These are phyloP conservation scores for Pistacia atlantica DNA, from an alignment of 345 rosid genomes.

Conservation along the genomic window DNA sequence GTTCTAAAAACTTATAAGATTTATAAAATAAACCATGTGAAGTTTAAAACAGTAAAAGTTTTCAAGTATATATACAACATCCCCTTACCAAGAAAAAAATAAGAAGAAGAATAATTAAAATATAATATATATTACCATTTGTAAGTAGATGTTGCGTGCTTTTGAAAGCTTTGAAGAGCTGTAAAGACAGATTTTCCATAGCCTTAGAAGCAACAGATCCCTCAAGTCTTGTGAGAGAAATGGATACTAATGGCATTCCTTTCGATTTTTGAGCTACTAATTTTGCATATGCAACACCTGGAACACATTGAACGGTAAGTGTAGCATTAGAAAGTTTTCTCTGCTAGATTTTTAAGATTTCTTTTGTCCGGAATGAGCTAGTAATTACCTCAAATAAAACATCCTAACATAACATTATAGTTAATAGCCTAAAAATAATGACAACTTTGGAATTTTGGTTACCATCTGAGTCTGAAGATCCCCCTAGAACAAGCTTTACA, in stretches of 20 bases:
- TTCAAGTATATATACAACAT: slow-evolving; percentile 3
- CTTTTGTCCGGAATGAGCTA: background rate
- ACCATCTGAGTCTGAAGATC: slow-evolving; percentile 44
- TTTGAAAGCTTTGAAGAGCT: slow-evolving; percentile 61
- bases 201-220: slow-evolving; percentile 65
- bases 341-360: background rate
- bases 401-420: background rate
- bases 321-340: background rate
- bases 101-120: background rate
- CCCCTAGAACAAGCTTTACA: slow-evolving; percentile 69
- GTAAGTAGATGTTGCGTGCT: slow-evolving; percentile 30
- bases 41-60: background rate
- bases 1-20: slow-evolving; percentile 1
- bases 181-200: slow-evolving; percentile 59
- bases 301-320: slow-evolving; percentile 17
- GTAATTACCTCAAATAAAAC: background rate
- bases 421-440: background rate
- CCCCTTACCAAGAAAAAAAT: background rate
- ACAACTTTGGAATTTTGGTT: background rate
- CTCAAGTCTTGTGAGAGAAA: slow-evolving; percentile 54
- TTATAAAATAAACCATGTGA: background rate
- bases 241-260: slow-evolving; percentile 81
- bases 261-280: slow-evolving; percentile 84
- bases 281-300: slow-evolving; percentile 55
- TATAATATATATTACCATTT: slow-evolving; percentile 45